Conservation (phyloP, 2,329 filamentous ascomycete species). For the Cladosporium sp. region DNA sequence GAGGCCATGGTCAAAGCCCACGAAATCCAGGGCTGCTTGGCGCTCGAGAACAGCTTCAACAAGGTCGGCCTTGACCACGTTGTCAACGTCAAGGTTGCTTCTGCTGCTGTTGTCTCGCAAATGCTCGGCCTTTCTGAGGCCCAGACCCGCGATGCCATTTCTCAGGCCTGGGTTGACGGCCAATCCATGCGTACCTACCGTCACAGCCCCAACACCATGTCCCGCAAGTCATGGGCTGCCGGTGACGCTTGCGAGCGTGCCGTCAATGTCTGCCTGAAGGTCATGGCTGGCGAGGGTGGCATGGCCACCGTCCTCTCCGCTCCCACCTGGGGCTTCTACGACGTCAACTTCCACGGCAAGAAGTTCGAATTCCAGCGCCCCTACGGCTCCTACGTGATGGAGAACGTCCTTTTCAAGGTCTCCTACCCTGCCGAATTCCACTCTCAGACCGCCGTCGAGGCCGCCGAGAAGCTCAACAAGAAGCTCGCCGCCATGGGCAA, state of each 20-base stretch:
- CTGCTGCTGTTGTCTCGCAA: conserved; percentile 88
- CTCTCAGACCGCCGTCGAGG: conserved; percentile 96
- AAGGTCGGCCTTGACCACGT: conserved; percentile 98
- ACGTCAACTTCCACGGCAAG: conserved; percentile 93
- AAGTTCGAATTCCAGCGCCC: conserved; percentile 93
- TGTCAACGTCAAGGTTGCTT: conserved; percentile 95
- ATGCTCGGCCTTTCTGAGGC: conserved; percentile 85
- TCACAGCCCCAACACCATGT: conserved; percentile 99
- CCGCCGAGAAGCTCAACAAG: conserved; percentile 80
- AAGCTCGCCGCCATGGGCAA: conserved; percentile 82
- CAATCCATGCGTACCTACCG: conserved; percentile 95
- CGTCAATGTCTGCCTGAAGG: conserved; percentile 95
- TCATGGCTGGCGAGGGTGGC: conserved; percentile 87
- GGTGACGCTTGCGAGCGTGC: conserved; percentile 98
- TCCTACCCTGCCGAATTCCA: conserved; percentile 98
- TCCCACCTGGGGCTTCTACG: conserved; percentile 96
- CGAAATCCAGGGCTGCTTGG: conserved; percentile 96
- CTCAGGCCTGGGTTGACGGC: conserved; percentile 95
- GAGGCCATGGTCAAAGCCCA: conserved; percentile 96
- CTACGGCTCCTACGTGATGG: conserved; percentile 99
- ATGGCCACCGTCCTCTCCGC: conserved; percentile 90
- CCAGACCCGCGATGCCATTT: conserved; percentile 92
- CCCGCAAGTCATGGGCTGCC: conserved; percentile 96
- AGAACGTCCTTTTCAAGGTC: conserved; percentile 99
- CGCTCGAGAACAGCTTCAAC: conserved; percentile 97